Conservation (phyloP, 805 yeast species). For the Groenewaldozyma salmanticensis region DNA sequence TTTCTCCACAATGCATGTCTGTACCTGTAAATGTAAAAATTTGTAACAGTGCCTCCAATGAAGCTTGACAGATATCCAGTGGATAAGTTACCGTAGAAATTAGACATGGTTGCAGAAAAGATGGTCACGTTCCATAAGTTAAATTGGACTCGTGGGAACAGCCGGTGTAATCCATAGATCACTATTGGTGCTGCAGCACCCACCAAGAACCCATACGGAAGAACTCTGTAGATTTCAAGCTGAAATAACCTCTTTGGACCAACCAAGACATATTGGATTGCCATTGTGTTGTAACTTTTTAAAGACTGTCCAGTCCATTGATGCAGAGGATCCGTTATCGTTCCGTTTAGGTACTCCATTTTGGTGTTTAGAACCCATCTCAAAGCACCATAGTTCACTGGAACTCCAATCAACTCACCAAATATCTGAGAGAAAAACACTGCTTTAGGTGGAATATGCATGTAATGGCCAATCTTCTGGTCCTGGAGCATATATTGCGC, state of each 20-base stretch:
- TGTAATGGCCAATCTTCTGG: conserved; percentile 52
- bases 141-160: conserved; percentile 6
- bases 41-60: conserved; percentile 10
- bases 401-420: conserved; percentile 17
- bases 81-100: conserved; percentile 9
- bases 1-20: conserved; percentile 10
- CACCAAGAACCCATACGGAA: conserved; percentile 6
- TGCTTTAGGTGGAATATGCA: conserved; percentile 22
- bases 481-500: conserved; percentile 31
- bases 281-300: conserved; percentile 5
- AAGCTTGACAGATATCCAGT: conserved; percentile 7
- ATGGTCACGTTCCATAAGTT: conserved; percentile 11
- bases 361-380: conserved; percentile 8
- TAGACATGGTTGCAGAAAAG: conserved; percentile 8
- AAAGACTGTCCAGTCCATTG: conserved; percentile 8
- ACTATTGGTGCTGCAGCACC: conserved; percentile 7
- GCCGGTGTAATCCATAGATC: conserved; percentile 2
- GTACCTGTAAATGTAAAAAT: conserved; percentile 7
- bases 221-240: conserved; percentile 3
- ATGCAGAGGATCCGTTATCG: conserved; percentile 4
- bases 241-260: conserved; percentile 3
- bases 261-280: conserved; percentile 6
- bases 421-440: conserved; percentile 20
- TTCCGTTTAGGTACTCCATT: conserved; percentile 3
- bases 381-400: conserved; percentile 9